phyloP scores from a whole-genome alignment of 768 basidiomycete species.

The Psilocybe azurescens region DNA sequence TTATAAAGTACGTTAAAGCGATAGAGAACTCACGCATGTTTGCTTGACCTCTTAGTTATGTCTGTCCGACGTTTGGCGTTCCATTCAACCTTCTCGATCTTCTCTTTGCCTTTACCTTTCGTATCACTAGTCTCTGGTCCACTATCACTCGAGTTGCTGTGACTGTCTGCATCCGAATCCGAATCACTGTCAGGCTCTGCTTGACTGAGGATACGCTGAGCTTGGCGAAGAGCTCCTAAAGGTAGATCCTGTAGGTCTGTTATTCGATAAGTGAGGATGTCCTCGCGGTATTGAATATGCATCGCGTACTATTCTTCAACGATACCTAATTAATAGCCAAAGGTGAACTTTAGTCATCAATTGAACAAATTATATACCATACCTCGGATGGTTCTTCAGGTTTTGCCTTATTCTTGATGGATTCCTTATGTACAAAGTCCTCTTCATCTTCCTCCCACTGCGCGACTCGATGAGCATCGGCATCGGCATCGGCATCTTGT shows the following conservation, averaged over 20 bases:
- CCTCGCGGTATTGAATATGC: neutral
- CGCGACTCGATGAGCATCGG: conserved; percentile 61
- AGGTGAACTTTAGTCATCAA: neutral
- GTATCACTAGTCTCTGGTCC: conserved; percentile 19
- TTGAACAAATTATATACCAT: neutral
- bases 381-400: conserved; percentile 19
- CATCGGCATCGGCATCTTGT: conserved; percentile 40
- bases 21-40: conserved; percentile 78
- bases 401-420: conserved; percentile 22
- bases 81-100: conserved; percentile 44
- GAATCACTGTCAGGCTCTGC: conserved; percentile 43
- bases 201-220: conserved; percentile 59
- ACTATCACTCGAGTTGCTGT: conserved; percentile 20
- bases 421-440: conserved; percentile 14
- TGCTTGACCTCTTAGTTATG: conserved; percentile 68
- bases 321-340: conserved; percentile 23
- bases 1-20: neutral
- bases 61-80: conserved; percentile 47
- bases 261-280: neutral
- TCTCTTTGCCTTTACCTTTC: conserved; percentile 39
- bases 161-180: conserved; percentile 37
- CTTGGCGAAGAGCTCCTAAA: conserved; percentile 66
- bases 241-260: conserved; percentile 66
- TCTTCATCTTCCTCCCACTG: conserved; percentile 56
- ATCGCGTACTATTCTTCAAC: conserved; percentile 30